phyloP scores from a whole-genome alignment of 1,139 yeast genomes.

The Yamadazyma diddensiae region DNA sequence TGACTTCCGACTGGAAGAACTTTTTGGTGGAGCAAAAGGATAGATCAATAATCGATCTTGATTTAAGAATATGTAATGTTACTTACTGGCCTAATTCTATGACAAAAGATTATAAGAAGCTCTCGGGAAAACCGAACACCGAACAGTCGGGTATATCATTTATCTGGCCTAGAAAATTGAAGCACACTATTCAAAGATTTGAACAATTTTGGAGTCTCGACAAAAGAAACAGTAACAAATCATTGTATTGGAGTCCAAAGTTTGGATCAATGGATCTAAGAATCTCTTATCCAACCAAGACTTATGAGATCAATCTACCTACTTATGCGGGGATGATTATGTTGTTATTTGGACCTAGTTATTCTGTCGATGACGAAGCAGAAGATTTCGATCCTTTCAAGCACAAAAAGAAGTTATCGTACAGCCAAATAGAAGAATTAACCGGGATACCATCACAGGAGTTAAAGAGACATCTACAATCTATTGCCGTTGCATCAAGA shows the following conservation, averaged over 20 bases:
- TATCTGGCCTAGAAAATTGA: conserved; percentile 42
- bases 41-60: conserved; percentile 33
- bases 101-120: conserved; percentile 57
- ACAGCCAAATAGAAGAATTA: conserved; percentile 57
- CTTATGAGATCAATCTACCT: conserved; percentile 80
- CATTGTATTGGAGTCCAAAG: conserved; percentile 79
- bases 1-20: conserved; percentile 52
- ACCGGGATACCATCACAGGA: conserved; percentile 77
- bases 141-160: conserved; percentile 40
- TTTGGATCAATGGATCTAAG: conserved; percentile 79
- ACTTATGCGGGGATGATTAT: conserved; percentile 77
- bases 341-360: conserved; percentile 58
- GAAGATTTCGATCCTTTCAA: conserved; percentile 48
- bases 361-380: conserved; percentile 5
- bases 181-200: conserved; percentile 35
- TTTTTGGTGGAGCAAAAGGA: conserved; percentile 18
- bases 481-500: conserved; percentile 82
- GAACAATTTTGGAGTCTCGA: conserved; percentile 48
- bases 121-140: conserved; percentile 30
- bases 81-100: conserved; percentile 50
- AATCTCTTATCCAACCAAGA: conserved; percentile 60
- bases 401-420: conserved; percentile 39
- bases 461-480: conserved; percentile 72
- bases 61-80: conserved; percentile 53
- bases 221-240: conserved; percentile 68